These are phyloP conservation scores for Phaeosphaeria sp. DNA, from an alignment of 2,329 filamentous ascomycete species.

Conservation along the genomic window DNA sequence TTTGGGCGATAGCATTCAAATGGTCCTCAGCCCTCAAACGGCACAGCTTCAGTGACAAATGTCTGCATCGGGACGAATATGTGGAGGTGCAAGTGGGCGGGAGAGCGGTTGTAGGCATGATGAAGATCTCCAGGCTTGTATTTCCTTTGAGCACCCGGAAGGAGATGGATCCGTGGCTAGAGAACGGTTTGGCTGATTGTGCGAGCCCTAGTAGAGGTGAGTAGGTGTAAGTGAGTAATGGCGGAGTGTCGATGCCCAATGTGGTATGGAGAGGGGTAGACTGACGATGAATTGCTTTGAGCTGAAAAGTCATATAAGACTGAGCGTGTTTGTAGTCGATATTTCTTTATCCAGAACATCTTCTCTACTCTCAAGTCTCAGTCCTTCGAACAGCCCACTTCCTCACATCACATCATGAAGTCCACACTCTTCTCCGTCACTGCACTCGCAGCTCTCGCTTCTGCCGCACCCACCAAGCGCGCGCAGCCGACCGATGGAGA, in stretches of 20 bases:
- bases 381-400: neutral
- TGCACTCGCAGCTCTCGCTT: constrained; percentile 17
- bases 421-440: constrained; percentile 16
- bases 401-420: constrained; percentile 13
- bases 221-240: neutral
- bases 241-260: neutral
- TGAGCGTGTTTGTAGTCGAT: neutral
- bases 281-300: neutral
- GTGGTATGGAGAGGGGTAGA: neutral
- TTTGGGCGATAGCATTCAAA: neutral
- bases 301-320: constrained; percentile 2
- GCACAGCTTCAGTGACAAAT: constrained; percentile 1
- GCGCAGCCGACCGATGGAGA: constrained; percentile 27
- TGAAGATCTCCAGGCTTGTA: neutral
- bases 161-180: neutral
- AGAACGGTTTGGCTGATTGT: neutral
- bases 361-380: neutral
- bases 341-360: neutral
- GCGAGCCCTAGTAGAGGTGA: neutral
- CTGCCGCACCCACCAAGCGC: constrained; percentile 36
- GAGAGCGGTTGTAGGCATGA: neutral
- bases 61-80: neutral
- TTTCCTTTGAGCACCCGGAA: constrained; percentile 3
- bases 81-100: neutral
- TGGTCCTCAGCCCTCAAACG: neutral